Conservation (phyloP, 345 rosid species). For the Citrus unshiu region DNA sequence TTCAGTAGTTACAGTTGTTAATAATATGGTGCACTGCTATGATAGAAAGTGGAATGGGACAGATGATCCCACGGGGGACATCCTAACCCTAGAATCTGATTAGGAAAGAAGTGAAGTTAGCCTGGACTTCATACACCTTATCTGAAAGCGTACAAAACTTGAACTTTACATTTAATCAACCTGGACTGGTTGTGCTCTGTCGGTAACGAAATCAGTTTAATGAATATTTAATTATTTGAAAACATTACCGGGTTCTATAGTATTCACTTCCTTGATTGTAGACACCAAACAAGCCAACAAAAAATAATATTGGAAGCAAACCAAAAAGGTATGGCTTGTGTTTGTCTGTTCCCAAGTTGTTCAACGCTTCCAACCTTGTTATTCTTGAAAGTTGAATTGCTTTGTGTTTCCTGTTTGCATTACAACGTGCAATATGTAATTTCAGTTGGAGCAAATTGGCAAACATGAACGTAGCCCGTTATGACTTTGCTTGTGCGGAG, state of each 20-base stretch:
- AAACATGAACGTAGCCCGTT: slow-evolving; percentile 69
- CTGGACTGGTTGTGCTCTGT: not conserved
- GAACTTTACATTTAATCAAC: not conserved
- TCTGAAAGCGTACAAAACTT: not conserved
- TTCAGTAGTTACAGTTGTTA: not conserved
- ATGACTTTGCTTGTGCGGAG: slow-evolving; percentile 87
- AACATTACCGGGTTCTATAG: not conserved
- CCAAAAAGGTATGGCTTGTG: not conserved
- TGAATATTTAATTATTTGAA: not conserved
- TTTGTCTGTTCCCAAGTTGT: not conserved
- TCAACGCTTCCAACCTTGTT: not conserved
- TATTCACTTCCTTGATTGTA: not conserved
- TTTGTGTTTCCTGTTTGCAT: slow-evolving; percentile 4
- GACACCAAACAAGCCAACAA: not conserved
- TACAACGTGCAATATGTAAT: slow-evolving; percentile 7
- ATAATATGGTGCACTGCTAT: no score
- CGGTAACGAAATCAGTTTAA: not conserved
- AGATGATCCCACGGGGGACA: no score
- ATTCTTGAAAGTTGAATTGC: not conserved
- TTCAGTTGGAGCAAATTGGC: slow-evolving; percentile 85
- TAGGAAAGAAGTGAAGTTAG: no score
- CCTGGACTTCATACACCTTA: not conserved
- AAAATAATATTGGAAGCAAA: not conserved
- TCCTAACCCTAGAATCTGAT: no score
- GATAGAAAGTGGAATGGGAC: no score